A percentile compares a stretch with the other conserved stretches of the same genome.
Conservation (phyloP, 495 filamentous ascomycete genomes). For the Chaetomium fimeti region DNA sequence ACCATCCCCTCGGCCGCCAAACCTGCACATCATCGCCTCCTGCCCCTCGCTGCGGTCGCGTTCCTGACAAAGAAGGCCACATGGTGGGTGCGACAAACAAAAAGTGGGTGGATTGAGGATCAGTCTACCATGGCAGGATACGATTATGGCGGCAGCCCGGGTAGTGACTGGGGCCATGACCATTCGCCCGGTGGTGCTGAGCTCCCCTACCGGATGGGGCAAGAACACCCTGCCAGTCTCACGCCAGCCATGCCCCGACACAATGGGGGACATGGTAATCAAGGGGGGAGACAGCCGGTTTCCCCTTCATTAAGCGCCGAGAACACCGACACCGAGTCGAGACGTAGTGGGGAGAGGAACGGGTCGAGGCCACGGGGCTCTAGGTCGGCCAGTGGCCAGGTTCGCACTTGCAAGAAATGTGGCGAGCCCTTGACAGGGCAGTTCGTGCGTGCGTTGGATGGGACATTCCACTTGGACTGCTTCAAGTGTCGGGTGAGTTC, state of each 20-base stretch:
- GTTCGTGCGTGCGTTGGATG: constrained; percentile 88
- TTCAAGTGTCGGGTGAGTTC: constrained; percentile 89
- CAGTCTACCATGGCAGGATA: constrained; percentile 33
- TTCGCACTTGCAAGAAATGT: constrained; percentile 83
- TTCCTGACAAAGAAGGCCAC: neutral
- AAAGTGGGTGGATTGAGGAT: constrained; percentile 26
- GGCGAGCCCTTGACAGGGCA: constrained; percentile 82
- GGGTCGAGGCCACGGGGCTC: constrained; percentile 46
- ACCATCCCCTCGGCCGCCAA: neutral
- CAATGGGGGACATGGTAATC: constrained; percentile 36
- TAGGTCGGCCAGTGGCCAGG: constrained; percentile 52
- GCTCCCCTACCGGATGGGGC: constrained; percentile 37
- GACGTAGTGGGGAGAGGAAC: constrained; percentile 50
- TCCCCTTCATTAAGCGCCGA: constrained; percentile 46
- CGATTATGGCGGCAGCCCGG: constrained; percentile 30
- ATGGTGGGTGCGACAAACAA: constrained; percentile 22
- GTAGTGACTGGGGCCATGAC: constrained; percentile 30
- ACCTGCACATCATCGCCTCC: neutral
- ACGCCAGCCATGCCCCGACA: constrained; percentile 40
- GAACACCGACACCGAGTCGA: constrained; percentile 37
- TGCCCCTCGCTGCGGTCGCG: constrained; percentile 11
- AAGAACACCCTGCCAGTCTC: constrained; percentile 39
- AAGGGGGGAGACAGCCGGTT: constrained; percentile 34
- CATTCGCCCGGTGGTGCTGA: constrained; percentile 15
- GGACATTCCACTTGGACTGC: constrained; percentile 95